Conservation (phyloP, 2,329 filamentous ascomycete species). For the Onygenales sp. region DNA sequence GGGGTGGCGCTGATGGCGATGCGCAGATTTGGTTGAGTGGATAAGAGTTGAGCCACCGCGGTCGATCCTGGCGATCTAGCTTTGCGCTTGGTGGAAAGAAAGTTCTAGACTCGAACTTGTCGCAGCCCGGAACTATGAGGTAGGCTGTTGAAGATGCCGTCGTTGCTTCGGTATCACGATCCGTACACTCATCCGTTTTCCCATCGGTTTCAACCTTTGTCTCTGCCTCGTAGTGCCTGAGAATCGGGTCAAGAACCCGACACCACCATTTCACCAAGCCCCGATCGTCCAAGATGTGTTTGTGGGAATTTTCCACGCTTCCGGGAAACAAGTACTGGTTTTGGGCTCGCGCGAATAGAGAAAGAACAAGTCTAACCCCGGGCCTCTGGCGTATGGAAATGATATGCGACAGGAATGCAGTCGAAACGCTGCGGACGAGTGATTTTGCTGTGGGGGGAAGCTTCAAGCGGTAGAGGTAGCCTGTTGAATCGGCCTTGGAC, state of each 20-base stretch:
- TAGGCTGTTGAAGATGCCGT: conserved; percentile 57
- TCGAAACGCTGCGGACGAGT: conserved; percentile 58
- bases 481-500: conserved; percentile 93
- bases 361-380: conserved; percentile 64
- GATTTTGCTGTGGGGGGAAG: conserved; percentile 54
- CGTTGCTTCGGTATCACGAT: conserved; percentile 26
- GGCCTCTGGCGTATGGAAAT: conserved; percentile 56
- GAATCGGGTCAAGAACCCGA: conserved; percentile 67
- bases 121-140: conserved; percentile 77
- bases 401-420: conserved; percentile 67
- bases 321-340: conserved; percentile 92
- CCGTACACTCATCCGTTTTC: conserved; percentile 12
- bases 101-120: conserved; percentile 66
- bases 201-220: conserved; percentile 20
- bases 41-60: conserved; percentile 51
- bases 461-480: conserved; percentile 62
- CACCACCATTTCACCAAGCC: conserved; percentile 96
- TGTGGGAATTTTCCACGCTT: conserved; percentile 71
- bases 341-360: conserved; percentile 84
- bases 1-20: conserved; percentile 58
- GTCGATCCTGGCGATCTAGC: conserved; percentile 26
- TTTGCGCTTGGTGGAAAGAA: conserved; percentile 56
- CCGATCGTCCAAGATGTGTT: conserved; percentile 86
- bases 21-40: conserved; percentile 66
- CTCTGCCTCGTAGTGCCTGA: conserved; percentile 40